A percentile compares a stretch with the other conserved stretches of the same genome.
phyloP scores from a whole-genome alignment of 495 filamentous ascomycete genomes.

The Apodospora peruviana region DNA sequence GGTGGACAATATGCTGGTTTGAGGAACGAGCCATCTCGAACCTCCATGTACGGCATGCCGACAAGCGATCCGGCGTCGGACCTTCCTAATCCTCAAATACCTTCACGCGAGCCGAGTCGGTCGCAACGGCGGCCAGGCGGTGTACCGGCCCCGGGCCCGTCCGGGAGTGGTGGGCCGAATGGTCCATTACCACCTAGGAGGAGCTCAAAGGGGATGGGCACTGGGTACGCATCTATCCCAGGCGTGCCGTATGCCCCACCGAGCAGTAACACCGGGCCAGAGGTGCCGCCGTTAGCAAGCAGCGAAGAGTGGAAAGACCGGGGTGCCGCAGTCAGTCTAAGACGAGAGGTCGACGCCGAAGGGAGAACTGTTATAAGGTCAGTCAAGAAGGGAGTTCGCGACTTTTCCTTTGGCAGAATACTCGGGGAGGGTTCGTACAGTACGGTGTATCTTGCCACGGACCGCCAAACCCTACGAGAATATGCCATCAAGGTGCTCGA shows the following conservation, averaged over 20 bases:
- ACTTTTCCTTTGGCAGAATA: slow-evolving; percentile 90
- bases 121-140: slow-evolving; percentile 51
- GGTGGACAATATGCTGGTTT: slow-evolving; percentile 41
- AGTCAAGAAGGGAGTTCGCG: slow-evolving; percentile 94
- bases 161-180: slow-evolving; percentile 47
- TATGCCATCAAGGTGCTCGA: slow-evolving; percentile 98
- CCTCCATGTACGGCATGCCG: slow-evolving; percentile 52
- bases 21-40: slow-evolving; percentile 62
- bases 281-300: slow-evolving; percentile 60
- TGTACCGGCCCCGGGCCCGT: slow-evolving; percentile 41
- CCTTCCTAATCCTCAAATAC: slow-evolving; percentile 57
- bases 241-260: slow-evolving; percentile 31
- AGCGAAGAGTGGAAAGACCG: slow-evolving; percentile 95
- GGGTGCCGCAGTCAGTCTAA: slow-evolving; percentile 74
- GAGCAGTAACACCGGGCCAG: slow-evolving; percentile 40
- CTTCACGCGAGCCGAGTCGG: slow-evolving; percentile 66
- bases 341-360: slow-evolving; percentile 75
- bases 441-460: slow-evolving; percentile 90
- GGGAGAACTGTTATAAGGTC: slow-evolving; percentile 74
- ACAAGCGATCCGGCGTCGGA: slow-evolving; percentile 57
- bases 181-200: slow-evolving; percentile 59
- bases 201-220: slow-evolving; percentile 58
- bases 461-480: slow-evolving; percentile 90
- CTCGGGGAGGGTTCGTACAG: slow-evolving; percentile 98
- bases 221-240: slow-evolving; percentile 39